Conservation (phyloP, 768 basidiomycete species). For the Rhizopogon vulgaris region DNA sequence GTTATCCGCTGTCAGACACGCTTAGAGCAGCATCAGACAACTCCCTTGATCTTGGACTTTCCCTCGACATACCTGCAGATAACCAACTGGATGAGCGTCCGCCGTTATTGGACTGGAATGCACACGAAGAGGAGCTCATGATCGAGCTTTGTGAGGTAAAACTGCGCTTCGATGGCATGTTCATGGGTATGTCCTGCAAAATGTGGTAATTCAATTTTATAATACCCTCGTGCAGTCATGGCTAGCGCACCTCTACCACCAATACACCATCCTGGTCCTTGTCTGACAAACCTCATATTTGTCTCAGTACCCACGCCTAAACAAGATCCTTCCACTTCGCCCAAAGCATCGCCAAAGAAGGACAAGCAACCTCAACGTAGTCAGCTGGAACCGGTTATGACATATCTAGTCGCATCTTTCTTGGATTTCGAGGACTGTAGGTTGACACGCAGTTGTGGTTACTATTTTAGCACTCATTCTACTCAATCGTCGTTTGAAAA, state of each 20-base stretch:
- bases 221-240: constrained; percentile 27
- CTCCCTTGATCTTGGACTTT: constrained; percentile 36
- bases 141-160: constrained; percentile 60
- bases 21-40: constrained; percentile 22
- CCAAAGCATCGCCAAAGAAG: constrained; percentile 20
- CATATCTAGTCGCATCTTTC: constrained; percentile 47
- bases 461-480: constrained; percentile 24
- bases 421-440: constrained; percentile 61
- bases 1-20: constrained; percentile 35
- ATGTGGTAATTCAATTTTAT: not conserved
- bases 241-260: constrained; percentile 39
- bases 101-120: constrained; percentile 38
- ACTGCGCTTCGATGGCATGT: constrained; percentile 39
- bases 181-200: constrained; percentile 33
- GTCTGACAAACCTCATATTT: constrained; percentile 42
- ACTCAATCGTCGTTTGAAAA: constrained; percentile 28
- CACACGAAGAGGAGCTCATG: constrained; percentile 51
- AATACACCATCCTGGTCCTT: constrained; percentile 30
- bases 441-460: constrained; percentile 12
- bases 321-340: constrained; percentile 19
- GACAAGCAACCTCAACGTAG: constrained; percentile 18
- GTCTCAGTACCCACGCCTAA: constrained; percentile 31
- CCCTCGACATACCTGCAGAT: constrained; percentile 17
- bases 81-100: constrained; percentile 17
- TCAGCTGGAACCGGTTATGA: constrained; percentile 21